Percentiles rank a stretch among this genome's conserved stretches.
These are phyloP conservation scores for Hibiscus syriacus DNA, from an alignment of 345 rosid genomes.

Conservation along the genomic window DNA sequence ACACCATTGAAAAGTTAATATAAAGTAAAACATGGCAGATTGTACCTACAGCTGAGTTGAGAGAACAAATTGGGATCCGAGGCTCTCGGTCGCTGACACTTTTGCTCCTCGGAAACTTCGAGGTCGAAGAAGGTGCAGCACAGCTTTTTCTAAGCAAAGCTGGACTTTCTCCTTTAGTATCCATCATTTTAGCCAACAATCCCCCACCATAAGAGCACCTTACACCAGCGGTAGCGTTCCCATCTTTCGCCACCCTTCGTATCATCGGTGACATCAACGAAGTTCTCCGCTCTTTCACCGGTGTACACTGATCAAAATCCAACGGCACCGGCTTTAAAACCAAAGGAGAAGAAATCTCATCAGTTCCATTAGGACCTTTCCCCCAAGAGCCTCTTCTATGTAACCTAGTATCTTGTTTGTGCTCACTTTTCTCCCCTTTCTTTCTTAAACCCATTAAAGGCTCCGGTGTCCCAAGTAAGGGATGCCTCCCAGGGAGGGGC, in stretches of 20 bases:
- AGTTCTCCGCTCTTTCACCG: constrained; percentile 52
- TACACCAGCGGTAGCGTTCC: constrained; percentile 25
- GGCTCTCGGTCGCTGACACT: constrained; percentile 67
- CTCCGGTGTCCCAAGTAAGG: constrained; percentile 80
- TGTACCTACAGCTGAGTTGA: constrained; percentile 90
- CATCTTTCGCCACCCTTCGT: constrained; percentile 37
- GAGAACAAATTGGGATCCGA: constrained; percentile 44
- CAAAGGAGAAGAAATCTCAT: constrained; percentile 48
- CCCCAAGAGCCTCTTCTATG: constrained; percentile 92
- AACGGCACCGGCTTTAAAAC: constrained; percentile 70
- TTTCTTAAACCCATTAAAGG: constrained; percentile 63
- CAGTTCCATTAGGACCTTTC: constrained; percentile 25
- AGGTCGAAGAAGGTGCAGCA: constrained; percentile 41
- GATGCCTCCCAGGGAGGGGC: constrained; percentile 91
- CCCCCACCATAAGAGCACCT: constrained; percentile 82
- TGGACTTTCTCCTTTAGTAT: constrained; percentile 53
- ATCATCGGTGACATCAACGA: constrained; percentile 49
- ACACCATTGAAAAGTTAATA: neutral
- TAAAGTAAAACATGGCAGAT: neutral
- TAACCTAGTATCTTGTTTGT: constrained; percentile 28
- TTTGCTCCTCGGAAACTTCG: constrained; percentile 70
- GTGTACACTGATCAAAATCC: constrained; percentile 86
- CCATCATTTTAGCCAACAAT: constrained; percentile 48
- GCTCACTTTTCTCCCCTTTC: constrained; percentile 37
- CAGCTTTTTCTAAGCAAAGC: constrained; percentile 74